A percentile compares a stretch with the other conserved stretches of the same genome.
phyloP scores from a whole-genome alignment of 148 eudicot genomes.

The Chenopodium berlandieri region DNA sequence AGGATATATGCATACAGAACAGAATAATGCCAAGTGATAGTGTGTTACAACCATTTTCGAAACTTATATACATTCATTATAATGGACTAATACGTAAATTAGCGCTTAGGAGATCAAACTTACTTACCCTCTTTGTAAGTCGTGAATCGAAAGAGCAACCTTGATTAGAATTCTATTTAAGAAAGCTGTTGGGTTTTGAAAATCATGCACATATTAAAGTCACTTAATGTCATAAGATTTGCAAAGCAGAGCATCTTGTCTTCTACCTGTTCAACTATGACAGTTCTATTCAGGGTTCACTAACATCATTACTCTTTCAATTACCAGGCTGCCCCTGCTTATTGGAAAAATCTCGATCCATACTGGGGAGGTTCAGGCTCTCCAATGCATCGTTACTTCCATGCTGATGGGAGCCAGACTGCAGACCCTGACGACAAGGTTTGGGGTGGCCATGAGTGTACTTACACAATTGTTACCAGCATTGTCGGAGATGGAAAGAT shows the following conservation, averaged over 20 bases:
- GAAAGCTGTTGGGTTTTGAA: background rate
- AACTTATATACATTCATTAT: background rate
- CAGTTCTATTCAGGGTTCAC: background rate
- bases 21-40: too few species aligned
- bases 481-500: slow-evolving; percentile 44
- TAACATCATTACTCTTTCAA: background rate
- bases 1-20: too few species aligned
- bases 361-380: slow-evolving; percentile 58
- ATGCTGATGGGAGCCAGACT: slow-evolving; percentile 72
- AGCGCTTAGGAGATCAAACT: background rate
- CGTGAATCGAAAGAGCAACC: background rate
- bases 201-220: background rate
- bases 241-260: background rate
- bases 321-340: slow-evolving; percentile 73
- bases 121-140: background rate
- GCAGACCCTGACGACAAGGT: slow-evolving; percentile 73
- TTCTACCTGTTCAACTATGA: background rate
- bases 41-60: background rate
- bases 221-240: background rate
- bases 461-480: slow-evolving; percentile 63
- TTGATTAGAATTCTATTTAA: background rate
- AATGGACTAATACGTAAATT: background rate
- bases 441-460: slow-evolving; percentile 90
- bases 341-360: slow-evolving; percentile 78
- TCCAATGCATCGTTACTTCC: slow-evolving; percentile 73